These are phyloP conservation scores for Butyriboletus loyo DNA, from an alignment of 768 basidiomycete species.

Conservation along the genomic window DNA sequence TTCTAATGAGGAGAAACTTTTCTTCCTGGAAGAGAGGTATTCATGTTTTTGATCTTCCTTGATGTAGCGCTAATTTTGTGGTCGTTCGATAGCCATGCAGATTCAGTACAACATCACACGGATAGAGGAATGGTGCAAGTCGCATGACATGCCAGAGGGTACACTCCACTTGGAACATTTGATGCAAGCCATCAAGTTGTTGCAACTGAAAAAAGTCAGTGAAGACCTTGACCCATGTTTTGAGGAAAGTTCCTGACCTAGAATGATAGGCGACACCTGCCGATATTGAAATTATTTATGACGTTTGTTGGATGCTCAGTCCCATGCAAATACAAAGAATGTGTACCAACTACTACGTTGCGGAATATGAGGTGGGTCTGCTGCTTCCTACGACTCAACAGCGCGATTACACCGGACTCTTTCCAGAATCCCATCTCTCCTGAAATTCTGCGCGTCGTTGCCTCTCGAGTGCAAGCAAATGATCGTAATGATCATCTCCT, in stretches of 20 bases:
- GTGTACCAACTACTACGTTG: constrained; percentile 98
- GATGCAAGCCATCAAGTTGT: constrained; percentile 98
- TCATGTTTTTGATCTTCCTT: constrained; percentile 5
- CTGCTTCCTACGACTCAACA: neutral
- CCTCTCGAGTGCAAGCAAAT: constrained; percentile 91
- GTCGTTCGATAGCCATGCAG: constrained; percentile 80
- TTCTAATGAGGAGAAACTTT: constrained; percentile 98
- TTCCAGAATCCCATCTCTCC: constrained; percentile 90
- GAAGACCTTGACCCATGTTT: neutral
- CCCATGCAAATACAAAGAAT: constrained; percentile 99
- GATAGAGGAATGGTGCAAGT: constrained; percentile 99
- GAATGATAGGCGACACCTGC: constrained; percentile 73
- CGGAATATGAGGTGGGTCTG: constrained; percentile 87
- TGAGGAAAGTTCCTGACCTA: constrained; percentile 7
- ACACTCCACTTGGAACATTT: constrained; percentile 96
- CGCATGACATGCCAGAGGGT: constrained; percentile 99
- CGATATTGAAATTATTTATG: constrained; percentile 98
- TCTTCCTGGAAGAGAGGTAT: constrained; percentile 98
- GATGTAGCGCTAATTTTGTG: neutral
- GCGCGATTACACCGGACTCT: constrained; percentile 1
- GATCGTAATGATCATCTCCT: constrained; percentile 97
- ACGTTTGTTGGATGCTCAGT: constrained; percentile 99
- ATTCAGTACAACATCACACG: constrained; percentile 99
- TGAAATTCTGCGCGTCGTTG: constrained; percentile 95
- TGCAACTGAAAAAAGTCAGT: constrained; percentile 93